These are phyloP conservation scores for Davidsoniella neocaledoniae DNA, from an alignment of 2,329 filamentous ascomycete genomes.

Conservation along the genomic window DNA sequence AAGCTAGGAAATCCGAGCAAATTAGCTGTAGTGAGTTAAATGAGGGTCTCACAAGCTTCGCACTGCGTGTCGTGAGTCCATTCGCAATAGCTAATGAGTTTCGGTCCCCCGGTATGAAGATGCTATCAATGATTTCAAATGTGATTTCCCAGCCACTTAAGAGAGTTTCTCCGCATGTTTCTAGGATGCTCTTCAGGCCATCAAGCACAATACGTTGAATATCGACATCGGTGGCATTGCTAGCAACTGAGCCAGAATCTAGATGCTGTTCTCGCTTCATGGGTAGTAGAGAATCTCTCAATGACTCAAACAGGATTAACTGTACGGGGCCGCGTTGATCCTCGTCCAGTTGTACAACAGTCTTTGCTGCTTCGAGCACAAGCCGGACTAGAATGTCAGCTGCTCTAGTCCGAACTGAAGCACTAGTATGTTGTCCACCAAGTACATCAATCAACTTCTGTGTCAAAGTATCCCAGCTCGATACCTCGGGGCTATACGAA, in stretches of 20 bases:
- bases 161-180: conserved; percentile 74
- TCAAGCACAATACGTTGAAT: conserved; percentile 70
- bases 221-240: conserved; percentile 45
- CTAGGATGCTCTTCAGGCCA: conserved; percentile 64
- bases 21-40: conserved; percentile 85
- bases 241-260: conserved; percentile 5
- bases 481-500: conserved; percentile 44
- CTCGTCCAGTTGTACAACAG: conserved; percentile 35
- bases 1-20: conserved; percentile 80
- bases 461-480: conserved; percentile 59
- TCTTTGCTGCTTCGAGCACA: conserved; percentile 38
- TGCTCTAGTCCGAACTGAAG: conserved; percentile 40
- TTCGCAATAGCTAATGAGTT: conserved; percentile 19
- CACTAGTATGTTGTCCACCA: conserved; percentile 28
- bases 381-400: conserved; percentile 47
- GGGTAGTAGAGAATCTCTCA: conserved; percentile 39
- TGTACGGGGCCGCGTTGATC: conserved; percentile 46
- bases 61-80: conserved; percentile 39
- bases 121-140: conserved; percentile 70
- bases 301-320: conserved; percentile 50
- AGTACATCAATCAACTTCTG: conserved; percentile 35
- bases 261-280: conserved; percentile 5
- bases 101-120: conserved; percentile 38
- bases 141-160: conserved; percentile 71
- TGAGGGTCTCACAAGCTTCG: conserved; percentile 64